Conservation (phyloP, 345 rosid genomes). For the Viola odorata region DNA sequence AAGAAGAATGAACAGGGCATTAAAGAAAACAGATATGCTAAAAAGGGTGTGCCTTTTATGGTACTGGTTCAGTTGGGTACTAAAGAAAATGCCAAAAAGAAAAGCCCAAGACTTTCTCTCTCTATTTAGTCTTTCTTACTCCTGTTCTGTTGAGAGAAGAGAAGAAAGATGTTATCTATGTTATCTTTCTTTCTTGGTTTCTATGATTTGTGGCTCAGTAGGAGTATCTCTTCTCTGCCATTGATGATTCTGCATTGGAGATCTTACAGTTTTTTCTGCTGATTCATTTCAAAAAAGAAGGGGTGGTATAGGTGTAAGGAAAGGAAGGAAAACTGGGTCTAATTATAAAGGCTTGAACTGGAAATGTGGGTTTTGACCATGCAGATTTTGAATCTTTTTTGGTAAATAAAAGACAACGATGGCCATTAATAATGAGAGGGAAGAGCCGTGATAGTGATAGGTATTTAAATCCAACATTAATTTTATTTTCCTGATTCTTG, state of each 20-base stretch:
- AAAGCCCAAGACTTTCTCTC: background rate
- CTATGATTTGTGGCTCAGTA: constrained; percentile 27
- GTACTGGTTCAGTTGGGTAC: too few species aligned
- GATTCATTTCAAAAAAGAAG: constrained; percentile 3
- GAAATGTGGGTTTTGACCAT: constrained; percentile 4
- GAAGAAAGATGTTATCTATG: too few species aligned
- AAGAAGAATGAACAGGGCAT: too few species aligned
- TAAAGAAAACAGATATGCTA: too few species aligned
- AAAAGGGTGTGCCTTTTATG: too few species aligned
- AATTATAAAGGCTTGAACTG: background rate
- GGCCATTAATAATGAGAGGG: constrained; percentile 24
- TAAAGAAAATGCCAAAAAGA: too few species aligned
- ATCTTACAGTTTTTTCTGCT: constrained; percentile 8
- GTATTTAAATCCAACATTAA: constrained; percentile 1
- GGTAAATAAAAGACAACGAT: constrained; percentile 5
- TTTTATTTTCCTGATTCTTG: constrained; percentile 14
- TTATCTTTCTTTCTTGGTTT: constrained; percentile 20
- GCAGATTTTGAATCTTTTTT: constrained; percentile 28
- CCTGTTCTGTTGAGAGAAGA: too few species aligned
- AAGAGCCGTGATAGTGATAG: background rate
- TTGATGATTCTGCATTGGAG: constrained; percentile 18
- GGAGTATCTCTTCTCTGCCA: constrained; percentile 7
- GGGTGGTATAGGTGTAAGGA: too few species aligned
- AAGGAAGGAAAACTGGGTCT: too few species aligned
- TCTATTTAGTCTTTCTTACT: too few species aligned